Evolutionary conservation across 1,284 basidiomycete genomes (phyloP).

Genomic region (Phlebopus sp.): DNA sequence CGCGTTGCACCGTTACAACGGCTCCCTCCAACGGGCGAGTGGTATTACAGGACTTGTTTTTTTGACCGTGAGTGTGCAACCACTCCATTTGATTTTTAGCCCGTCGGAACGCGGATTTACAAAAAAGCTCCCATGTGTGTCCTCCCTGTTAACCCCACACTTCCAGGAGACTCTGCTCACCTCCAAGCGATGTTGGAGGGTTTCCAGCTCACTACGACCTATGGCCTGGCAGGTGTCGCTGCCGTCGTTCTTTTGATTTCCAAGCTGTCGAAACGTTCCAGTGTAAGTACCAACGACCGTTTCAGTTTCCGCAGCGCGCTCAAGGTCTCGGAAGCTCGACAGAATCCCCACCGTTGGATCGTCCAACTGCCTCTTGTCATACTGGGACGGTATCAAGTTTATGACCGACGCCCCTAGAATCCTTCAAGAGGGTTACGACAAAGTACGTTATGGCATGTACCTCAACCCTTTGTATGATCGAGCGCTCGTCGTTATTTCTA

Average conservation of each 20-base stretch:
- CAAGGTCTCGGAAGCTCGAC: slow-evolving; percentile 12
- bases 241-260: not conserved
- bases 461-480: not conserved
- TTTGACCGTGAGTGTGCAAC: not conserved
- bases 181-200: not conserved
- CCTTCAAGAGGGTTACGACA: slow-evolving; percentile 23
- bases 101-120: not conserved
- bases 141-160: not conserved
- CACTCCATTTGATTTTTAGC: not conserved
- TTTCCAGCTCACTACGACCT: not conserved
- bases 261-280: not conserved
- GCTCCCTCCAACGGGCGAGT: not conserved
- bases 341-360: slow-evolving; percentile 24
- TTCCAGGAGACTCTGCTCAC: not conserved
- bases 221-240: not conserved
- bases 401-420: slow-evolving; percentile 5
- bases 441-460: slow-evolving; percentile 8
- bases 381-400: slow-evolving; percentile 12
- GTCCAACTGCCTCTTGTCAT: slow-evolving; percentile 16
- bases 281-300: not conserved
- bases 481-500: slow-evolving; percentile 10
- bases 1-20: no score
- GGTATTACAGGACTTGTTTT: no score
- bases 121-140: not conserved
- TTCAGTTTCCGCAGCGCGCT: not conserved